Evolutionary conservation across 106 monocot species (phyloP).

Genomic region (Dendrobium officinale): DNA sequence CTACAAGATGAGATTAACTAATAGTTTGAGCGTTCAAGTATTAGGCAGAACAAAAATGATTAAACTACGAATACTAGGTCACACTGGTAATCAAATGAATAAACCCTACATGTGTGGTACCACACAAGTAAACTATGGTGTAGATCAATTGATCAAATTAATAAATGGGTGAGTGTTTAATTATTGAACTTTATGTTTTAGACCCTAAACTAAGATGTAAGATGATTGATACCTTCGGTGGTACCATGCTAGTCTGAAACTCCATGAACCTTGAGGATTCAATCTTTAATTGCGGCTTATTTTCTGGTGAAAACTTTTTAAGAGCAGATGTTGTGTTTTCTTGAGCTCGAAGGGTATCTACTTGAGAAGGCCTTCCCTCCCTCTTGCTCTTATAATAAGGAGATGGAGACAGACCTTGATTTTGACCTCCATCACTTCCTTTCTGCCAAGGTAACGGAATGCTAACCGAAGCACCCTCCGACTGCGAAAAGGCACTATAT

Average conservation of each 20-base stretch:
- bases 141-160: no score
- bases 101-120: no score
- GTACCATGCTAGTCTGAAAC: constrained; percentile 3
- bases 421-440: constrained; percentile 12
- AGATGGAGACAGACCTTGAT: constrained; percentile 16
- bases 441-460: constrained; percentile 13
- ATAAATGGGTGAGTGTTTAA: no score
- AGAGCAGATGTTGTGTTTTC: constrained; percentile 15
- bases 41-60: no score
- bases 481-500: constrained; percentile 25
- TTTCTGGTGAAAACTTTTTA: constrained; percentile 18
- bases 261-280: neutral
- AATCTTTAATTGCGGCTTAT: constrained; percentile 21
- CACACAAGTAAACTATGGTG: no score
- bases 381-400: constrained; percentile 22
- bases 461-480: constrained; percentile 51
- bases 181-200: no score
- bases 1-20: no score
- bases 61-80: no score
- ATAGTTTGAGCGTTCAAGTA: no score
- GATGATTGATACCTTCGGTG: constrained; percentile 37
- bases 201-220: neutral
- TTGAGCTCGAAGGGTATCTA: constrained; percentile 19
- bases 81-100: no score
- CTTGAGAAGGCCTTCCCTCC: constrained; percentile 9